Base-by-base conservation (phyloP, 2,329 filamentous ascomycete species). In the Neonectria faginata region DNA sequence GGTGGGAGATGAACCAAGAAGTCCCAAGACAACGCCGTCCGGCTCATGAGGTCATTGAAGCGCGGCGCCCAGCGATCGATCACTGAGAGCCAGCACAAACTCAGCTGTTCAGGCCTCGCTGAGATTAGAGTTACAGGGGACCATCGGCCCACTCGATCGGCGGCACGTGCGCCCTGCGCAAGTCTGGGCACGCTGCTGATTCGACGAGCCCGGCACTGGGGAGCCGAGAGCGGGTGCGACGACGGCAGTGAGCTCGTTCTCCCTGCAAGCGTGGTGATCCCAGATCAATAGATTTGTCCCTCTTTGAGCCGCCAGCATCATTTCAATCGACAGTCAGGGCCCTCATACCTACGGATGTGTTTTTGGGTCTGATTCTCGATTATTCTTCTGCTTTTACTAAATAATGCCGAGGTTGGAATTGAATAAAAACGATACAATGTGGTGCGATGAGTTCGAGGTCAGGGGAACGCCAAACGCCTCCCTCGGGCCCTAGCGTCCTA, bases 11-110 rank as follows among this genome's bases (percentile, higher is more conserved):
- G 48, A 51, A 42, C 39, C 39, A 27, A 29, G 45, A 48, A 48
- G 44, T 16, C 44, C 44, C 44, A 25, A 47, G 44, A 47, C 44
- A 47, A 8, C 36, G 36, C 36, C 36, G 36, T 25, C 25, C 25
- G 25, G 25, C 36, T 20, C 31, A 60, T 64, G 61, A 64, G 57
- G 61, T 64, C 61, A 64, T 64, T 33, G 60, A 41, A 9, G 36
- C 45, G 25, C 45, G 25, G 16, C 47, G 47, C 14, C 14, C 27
- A 29, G 47, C 47, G 25, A 25, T 25, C 25, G 5, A 29, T 11
- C 22, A 44, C 44, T 44, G 42, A 48, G 27, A 22, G 31, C 22
- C 39, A 48, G 55, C 54, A 2, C 52, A 41, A 44, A 11, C 20
- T 57, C 54, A 57, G 54, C 54, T 57, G 54, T 14, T 27, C 54